Evolutionary conservation across 768 basidiomycete genomes (phyloP).

Genomic region (Daedaleopsis sinensis): DNA sequence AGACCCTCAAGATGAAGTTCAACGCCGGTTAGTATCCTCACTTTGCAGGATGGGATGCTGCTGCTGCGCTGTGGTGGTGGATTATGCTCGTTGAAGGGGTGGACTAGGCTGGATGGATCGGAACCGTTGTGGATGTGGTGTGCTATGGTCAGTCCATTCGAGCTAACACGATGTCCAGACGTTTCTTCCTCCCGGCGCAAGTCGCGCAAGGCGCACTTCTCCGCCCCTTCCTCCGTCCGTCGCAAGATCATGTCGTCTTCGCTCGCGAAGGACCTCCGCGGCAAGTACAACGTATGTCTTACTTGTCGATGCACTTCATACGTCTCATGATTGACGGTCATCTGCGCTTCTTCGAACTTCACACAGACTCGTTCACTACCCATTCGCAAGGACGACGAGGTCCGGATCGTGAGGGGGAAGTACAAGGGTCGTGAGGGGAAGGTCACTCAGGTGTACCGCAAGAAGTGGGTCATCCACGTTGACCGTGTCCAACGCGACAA

Average conservation of each 20-base stretch:
- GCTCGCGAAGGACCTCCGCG: constrained; percentile 92
- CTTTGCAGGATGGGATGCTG: constrained; percentile 23
- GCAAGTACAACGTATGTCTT: constrained; percentile 80
- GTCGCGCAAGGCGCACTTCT: constrained; percentile 97
- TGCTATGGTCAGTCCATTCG: constrained; percentile 12
- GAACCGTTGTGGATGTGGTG: constrained; percentile 44
- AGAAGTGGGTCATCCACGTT: constrained; percentile 99
- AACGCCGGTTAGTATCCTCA: constrained; percentile 71
- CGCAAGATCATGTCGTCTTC: constrained; percentile 98
- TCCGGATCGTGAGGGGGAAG: constrained; percentile 93
- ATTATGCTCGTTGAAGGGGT: constrained; percentile 29
- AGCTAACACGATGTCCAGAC: constrained; percentile 49
- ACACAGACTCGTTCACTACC: constrained; percentile 85
- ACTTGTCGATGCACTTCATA: not conserved
- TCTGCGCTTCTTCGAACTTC: not conserved
- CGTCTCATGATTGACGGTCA: not conserved
- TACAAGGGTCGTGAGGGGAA: constrained; percentile 99
- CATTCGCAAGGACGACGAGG: constrained; percentile 98
- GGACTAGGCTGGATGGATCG: constrained; percentile 57
- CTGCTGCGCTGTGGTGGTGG: constrained; percentile 26
- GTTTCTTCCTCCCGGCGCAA: constrained; percentile 95
- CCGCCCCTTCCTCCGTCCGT: constrained; percentile 91
- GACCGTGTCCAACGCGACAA: constrained; percentile 98
- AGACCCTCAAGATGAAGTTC: constrained; percentile 76
- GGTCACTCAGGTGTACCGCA: constrained; percentile 96